A percentile compares a stretch with the other conserved stretches of the same genome.
These are phyloP conservation scores for Clavulina sp. DNA, from an alignment of 768 basidiomycete species.

Conservation along the genomic window DNA sequence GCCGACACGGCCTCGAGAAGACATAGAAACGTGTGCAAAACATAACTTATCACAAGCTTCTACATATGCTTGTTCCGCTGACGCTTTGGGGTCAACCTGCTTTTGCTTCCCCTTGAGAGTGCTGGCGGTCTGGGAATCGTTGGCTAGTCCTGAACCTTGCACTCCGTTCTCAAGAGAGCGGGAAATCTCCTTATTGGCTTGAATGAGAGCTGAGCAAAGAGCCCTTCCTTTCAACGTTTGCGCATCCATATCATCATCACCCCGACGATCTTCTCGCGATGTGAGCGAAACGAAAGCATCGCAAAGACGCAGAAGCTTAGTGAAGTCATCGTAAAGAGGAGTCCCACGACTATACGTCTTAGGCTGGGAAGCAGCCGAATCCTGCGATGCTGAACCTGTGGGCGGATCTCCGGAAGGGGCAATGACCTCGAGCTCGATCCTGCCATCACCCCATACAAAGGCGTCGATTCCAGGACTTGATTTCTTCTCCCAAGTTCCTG, in stretches of 20 bases:
- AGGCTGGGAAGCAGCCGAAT: conserved; percentile 18
- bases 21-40: conserved; percentile 17
- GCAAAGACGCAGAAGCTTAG: conserved; percentile 34
- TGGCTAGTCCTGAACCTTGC: conserved; percentile 18
- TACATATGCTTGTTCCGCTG: conserved; percentile 26
- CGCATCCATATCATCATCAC: conserved; percentile 15
- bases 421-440: conserved; percentile 26
- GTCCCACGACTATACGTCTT: too few relatives aligned
- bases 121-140: not conserved
- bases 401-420: conserved; percentile 2
- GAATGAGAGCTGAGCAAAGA: conserved; percentile 35
- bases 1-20: conserved; percentile 16
- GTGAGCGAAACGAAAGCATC: conserved; percentile 33
- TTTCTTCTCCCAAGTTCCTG: conserved; percentile 23
- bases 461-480: conserved; percentile 27
- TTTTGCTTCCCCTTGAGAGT: conserved; percentile 17
- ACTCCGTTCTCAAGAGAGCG: conserved; percentile 29
- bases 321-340: conserved; percentile 34
- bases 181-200: conserved; percentile 32
- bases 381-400: conserved; percentile 9
- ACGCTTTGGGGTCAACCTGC: conserved; percentile 19
- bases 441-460: conserved; percentile 31
- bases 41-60: conserved; percentile 30
- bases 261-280: conserved; percentile 12
- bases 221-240: conserved; percentile 29